Base-by-base conservation (phyloP, 805 yeast species). In the Yarrowia sp. region DNA sequence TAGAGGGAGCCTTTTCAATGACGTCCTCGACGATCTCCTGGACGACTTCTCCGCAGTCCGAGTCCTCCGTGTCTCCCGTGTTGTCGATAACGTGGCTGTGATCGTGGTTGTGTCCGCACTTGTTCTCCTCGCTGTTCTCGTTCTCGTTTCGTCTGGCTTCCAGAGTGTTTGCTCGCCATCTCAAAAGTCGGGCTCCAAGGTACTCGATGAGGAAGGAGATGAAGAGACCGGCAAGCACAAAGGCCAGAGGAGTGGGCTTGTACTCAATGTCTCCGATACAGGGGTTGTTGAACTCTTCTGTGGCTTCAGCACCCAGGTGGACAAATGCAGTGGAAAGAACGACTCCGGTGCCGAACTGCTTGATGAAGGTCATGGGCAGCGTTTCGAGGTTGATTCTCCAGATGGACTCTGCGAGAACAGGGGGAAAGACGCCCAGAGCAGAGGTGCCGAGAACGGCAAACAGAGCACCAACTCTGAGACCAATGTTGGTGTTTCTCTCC, bases 261-360 rank as follows among this genome's bases (percentile, higher is more conserved):
- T 83, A 83, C 24, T 70, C 77, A 21, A 69, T 21, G 1, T 84
- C 85, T 14, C 88, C 88, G 27, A 88, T 76, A 74, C 94, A 88
- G 9, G 75, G 80, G 51, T 81, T 69, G 1, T 78, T 68, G 49
- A 88, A 75, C 1, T 82, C 78, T 6, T 84, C 88, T 62, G 77
- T 72, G 3, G 93, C 93, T 1, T 90, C 93, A 64, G 82, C 78
- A 63, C 88, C 73, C 63, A 88, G 75, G 74, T 88, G 96, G 27
- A 88, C 84, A 68, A 88, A 87, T 0, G 92, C 89, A 1, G 96
- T 88, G 9, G 93, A 89, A 8, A 88, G 79, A 69, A 88, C 88
- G 56, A 88, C 93, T 62, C 96, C 96, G 3, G 92, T 85, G 65
- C 96, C 96, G 70, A 88, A 88, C 73, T 80, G 87, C 9, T 55